Percentiles rank a stretch among this genome's conserved stretches.
Evolutionary conservation across 768 basidiomycete genomes (phyloP).

Genomic region (Cystobasidium ongulense): DNA sequence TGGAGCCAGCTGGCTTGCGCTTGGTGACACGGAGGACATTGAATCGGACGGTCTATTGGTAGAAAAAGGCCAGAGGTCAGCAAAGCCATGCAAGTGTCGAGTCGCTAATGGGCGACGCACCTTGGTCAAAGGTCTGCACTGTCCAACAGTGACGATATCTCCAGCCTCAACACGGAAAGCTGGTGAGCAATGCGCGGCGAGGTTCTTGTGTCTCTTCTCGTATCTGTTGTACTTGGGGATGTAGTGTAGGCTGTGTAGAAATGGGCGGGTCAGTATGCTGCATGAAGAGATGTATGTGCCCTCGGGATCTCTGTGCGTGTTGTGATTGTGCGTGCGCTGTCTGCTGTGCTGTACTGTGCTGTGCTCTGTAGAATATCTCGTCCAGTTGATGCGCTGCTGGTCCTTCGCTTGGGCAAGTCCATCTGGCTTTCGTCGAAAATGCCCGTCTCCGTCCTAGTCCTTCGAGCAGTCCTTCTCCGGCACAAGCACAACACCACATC

Average conservation of each 20-base stretch:
- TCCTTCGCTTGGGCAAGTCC: too few relatives aligned
- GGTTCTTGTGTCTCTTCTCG: slow-evolving; percentile 93
- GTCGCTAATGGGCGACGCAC: slow-evolving; percentile 7
- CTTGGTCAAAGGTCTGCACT: slow-evolving; percentile 97
- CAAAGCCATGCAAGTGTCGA: not conserved
- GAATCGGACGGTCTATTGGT: slow-evolving; percentile 63
- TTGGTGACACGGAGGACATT: slow-evolving; percentile 84
- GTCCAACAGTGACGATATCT: slow-evolving; percentile 90
- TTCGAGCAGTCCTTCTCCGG: too few relatives aligned
- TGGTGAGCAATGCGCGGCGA: slow-evolving; percentile 92
- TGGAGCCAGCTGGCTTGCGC: slow-evolving; percentile 30
- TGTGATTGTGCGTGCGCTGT: too few relatives aligned
- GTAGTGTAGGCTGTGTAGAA: slow-evolving; percentile 60
- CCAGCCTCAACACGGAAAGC: slow-evolving; percentile 97
- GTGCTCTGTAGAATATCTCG: too few relatives aligned
- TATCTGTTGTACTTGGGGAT: slow-evolving; percentile 99
- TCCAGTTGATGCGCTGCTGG: too few relatives aligned
- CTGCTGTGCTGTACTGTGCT: too few relatives aligned
- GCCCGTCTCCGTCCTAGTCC: too few relatives aligned
- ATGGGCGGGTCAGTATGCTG: slow-evolving; percentile 47
- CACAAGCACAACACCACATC: not conserved
- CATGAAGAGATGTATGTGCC: not conserved
- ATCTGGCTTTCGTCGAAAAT: too few relatives aligned
- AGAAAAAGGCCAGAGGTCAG: not conserved
- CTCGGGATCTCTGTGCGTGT: not conserved